These are phyloP conservation scores for Trametes hirsuta DNA, from an alignment of 1,284 basidiomycete species.

Conservation along the genomic window DNA sequence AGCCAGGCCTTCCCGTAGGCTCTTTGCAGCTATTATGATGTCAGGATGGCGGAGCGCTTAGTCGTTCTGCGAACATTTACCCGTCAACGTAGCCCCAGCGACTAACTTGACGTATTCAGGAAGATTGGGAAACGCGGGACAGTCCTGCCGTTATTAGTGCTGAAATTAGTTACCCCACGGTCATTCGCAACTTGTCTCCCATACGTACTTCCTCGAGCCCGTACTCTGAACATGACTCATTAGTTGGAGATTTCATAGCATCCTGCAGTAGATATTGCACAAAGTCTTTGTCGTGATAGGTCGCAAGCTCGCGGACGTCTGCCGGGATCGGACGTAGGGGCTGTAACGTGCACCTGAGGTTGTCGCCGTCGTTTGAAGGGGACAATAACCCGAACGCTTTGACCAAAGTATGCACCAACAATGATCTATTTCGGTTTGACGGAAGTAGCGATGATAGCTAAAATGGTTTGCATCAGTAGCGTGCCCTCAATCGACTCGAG, in stretches of 20 bases:
- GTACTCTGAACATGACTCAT: constrained; percentile 43
- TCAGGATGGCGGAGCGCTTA: neutral
- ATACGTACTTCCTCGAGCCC: constrained; percentile 68
- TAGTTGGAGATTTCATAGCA: constrained; percentile 27
- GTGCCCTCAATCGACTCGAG: constrained; percentile 18
- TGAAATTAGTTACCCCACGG: neutral
- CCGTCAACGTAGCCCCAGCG: constrained; percentile 66
- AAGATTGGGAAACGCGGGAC: constrained; percentile 77
- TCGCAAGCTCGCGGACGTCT: constrained; percentile 51
- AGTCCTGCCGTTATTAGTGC: constrained; percentile 58
- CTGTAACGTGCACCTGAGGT: constrained; percentile 36
- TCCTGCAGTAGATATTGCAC: constrained; percentile 54
- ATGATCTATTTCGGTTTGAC: constrained; percentile 81
- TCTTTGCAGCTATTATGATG: constrained; percentile 56
- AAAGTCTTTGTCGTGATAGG: constrained; percentile 62
- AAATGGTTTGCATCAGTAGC: constrained; percentile 13
- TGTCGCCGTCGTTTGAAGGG: constrained; percentile 24
- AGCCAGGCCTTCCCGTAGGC: constrained; percentile 55
- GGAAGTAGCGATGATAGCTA: constrained; percentile 70
- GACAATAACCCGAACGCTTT: constrained; percentile 59
- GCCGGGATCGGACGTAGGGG: constrained; percentile 58
- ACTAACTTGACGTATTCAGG: constrained; percentile 70
- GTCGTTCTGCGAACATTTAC: constrained; percentile 3
- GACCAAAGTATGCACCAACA: constrained; percentile 77
- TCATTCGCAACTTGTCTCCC: neutral